Evolutionary conservation across 192 early-diverging fungal genomes (phyloP).

Genomic region (Coemansia sp.): DNA sequence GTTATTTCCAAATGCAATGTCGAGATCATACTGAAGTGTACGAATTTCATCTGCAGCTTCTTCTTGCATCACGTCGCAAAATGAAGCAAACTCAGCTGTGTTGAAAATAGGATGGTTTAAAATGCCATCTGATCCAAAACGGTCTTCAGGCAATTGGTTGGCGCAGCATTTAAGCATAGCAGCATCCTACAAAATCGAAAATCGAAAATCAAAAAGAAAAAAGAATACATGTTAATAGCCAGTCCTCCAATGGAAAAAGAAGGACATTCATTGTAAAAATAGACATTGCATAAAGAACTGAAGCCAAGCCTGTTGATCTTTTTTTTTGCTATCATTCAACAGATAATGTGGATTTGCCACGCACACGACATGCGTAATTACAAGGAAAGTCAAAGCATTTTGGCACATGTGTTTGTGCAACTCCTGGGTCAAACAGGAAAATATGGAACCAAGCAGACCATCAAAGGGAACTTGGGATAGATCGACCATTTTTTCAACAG

Average conservation of each 20-base stretch:
- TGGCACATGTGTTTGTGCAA: too few relatives aligned
- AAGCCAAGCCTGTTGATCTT: too few relatives aligned
- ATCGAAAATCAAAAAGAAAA: not conserved
- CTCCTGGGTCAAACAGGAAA: not conserved
- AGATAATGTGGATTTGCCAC: too few relatives aligned
- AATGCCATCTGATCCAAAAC: conserved; percentile 15
- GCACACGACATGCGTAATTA: too few relatives aligned
- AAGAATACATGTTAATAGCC: not conserved
- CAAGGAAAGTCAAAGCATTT: too few relatives aligned
- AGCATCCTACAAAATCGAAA: conserved; percentile 36
- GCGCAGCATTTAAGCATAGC: conserved; percentile 47
- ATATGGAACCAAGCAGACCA: not conserved
- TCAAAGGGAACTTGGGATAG: not conserved
- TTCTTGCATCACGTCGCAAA: conserved; percentile 35
- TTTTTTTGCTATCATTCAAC: too few relatives aligned
- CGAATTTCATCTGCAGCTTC: conserved; percentile 46
- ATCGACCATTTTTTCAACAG: not conserved
- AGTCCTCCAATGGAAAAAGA: not conserved
- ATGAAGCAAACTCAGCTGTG: conserved; percentile 37
- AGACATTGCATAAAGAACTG: too few relatives aligned
- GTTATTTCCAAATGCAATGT: conserved; percentile 11
- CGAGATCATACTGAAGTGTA: conserved; percentile 32
- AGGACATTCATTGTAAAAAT: not conserved
- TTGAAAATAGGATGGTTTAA: conserved; percentile 42
- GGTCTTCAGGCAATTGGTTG: conserved; percentile 18